Evolutionary conservation across 2,329 filamentous ascomycete species (phyloP), one percentile per base, ranked within the genome.

Genomic region (Iodosphaeria phyllophila): DNA sequence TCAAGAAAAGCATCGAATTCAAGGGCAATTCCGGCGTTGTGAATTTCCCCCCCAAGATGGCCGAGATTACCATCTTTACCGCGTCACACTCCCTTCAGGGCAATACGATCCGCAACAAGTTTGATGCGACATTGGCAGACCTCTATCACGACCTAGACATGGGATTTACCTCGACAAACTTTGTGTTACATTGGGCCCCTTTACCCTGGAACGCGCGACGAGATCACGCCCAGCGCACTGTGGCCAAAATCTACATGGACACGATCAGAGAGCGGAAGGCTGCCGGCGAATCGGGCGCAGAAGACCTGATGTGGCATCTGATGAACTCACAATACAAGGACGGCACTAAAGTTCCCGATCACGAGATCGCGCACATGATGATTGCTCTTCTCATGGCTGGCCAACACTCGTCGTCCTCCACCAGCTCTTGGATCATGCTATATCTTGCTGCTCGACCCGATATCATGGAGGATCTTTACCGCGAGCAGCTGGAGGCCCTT

Each of bases 361-460:
- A 75, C 40, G 80, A 92, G 49, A 66, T 91, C 30, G 80, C 82
- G 13, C 76, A 89, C 52, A 86, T 92, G 67, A 86, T 92, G 78
- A 92, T 92, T 49, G 80, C 80, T 5, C 64, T 92, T 13, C 68
- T 92, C 32, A 91, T 92, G 80, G 82, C 79, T 30, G 82, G 82
- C 28, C 82, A 92, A 47, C 82, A 92, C 56, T 86, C 77, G 3
- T 86, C 79, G 3, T 80, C 80, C 4, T 82, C 79, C 12, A 84
- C 78, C 19, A 74, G 70, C 40, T 68, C 79, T 19, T 92, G 82
- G 79, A 83, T 91, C 40, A 63, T 89, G 47, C 63, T 91, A 20
- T 75, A 74, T 35, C 67, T 92, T 18, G 80, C 82, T 14, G 65
- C 74, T 31, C 64, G 75, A 40, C 79, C 82, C 8, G 60, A 83